Evolutionary conservation across 345 rosid species (phyloP).

Genomic region (Mallotus nudiflorus): DNA sequence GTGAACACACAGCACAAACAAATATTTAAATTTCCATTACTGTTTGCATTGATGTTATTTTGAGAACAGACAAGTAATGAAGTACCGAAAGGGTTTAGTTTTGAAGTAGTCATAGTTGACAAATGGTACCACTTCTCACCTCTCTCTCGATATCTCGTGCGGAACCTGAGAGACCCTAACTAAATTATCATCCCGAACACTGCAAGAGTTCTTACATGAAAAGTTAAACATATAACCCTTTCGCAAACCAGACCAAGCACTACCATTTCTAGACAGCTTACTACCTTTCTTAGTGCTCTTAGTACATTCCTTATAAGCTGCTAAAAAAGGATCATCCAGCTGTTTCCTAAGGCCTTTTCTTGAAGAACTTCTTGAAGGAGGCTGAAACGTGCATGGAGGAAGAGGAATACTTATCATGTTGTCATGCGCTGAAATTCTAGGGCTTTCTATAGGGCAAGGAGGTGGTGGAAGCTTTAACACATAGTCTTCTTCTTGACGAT

Average conservation of each 20-base stretch:
- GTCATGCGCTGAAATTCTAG: slow-evolving; percentile 16
- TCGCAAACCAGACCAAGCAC: slow-evolving; percentile 16
- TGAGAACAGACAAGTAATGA: too few species aligned
- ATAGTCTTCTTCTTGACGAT: background rate
- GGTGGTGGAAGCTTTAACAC: slow-evolving; percentile 39
- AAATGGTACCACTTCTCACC: background rate
- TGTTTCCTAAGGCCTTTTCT: slow-evolving; percentile 27
- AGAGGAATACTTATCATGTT: slow-evolving; percentile 30
- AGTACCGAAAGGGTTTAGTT: too few species aligned
- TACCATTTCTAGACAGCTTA: slow-evolving; percentile 8
- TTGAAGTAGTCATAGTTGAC: background rate
- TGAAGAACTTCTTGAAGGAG: slow-evolving; percentile 32
- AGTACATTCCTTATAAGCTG: slow-evolving; percentile 52
- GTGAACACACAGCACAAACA: too few species aligned
- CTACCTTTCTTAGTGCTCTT: slow-evolving; percentile 18
- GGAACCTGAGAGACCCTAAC: slow-evolving; percentile 39
- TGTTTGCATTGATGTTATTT: too few species aligned
- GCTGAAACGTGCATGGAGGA: slow-evolving; percentile 43
- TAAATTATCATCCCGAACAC: slow-evolving; percentile 40
- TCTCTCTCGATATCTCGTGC: slow-evolving; percentile 12
- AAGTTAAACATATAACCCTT: slow-evolving; percentile 20
- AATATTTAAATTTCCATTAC: too few species aligned
- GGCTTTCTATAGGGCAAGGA: slow-evolving; percentile 27
- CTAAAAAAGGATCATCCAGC: slow-evolving; percentile 46
- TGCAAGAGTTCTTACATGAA: slow-evolving; percentile 45